Evolutionary conservation across 2,329 filamentous ascomycete genomes (phyloP).

Genomic region (Acrocalymma vagum): DNA sequence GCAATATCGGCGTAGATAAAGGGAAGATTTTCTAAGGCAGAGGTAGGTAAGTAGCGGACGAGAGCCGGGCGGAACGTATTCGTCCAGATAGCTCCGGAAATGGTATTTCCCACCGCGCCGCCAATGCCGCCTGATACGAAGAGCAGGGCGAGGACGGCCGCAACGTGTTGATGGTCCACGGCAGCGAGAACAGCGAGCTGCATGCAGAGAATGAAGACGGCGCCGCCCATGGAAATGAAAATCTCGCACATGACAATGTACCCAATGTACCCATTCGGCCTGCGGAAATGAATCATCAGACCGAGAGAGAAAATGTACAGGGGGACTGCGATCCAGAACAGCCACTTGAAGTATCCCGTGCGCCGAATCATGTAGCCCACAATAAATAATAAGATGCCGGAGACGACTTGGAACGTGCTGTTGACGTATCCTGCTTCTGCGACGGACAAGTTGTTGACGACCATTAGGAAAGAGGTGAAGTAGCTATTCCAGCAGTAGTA

Average conservation of each 20-base stretch:
- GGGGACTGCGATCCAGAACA: constrained; percentile 65
- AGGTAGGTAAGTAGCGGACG: constrained; percentile 37
- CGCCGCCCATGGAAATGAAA: constrained; percentile 32
- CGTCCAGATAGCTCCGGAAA: constrained; percentile 71
- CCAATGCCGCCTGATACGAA: constrained; percentile 69
- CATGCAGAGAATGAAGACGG: constrained; percentile 30
- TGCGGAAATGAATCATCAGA: constrained; percentile 39
- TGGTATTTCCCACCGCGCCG: constrained; percentile 51
- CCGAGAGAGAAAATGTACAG: constrained; percentile 60
- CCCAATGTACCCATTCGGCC: constrained; percentile 25
- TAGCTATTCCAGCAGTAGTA: constrained; percentile 70
- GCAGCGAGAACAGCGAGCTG: constrained; percentile 42
- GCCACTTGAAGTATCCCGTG: constrained; percentile 64
- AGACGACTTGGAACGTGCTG: constrained; percentile 64
- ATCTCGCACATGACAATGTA: constrained; percentile 43
- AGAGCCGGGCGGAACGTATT: constrained; percentile 21
- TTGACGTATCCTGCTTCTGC: constrained; percentile 65
- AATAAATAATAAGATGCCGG: constrained; percentile 62
- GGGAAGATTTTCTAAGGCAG: constrained; percentile 49
- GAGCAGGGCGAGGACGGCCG: constrained; percentile 47
- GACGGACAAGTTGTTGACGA: constrained; percentile 67
- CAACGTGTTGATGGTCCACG: constrained; percentile 55
- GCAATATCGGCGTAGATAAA: constrained; percentile 61
- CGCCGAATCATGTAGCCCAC: constrained; percentile 56
- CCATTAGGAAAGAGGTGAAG: constrained; percentile 61